phyloP scores from a whole-genome alignment of 2,329 filamentous ascomycete species.

The Acarospora socialis region DNA sequence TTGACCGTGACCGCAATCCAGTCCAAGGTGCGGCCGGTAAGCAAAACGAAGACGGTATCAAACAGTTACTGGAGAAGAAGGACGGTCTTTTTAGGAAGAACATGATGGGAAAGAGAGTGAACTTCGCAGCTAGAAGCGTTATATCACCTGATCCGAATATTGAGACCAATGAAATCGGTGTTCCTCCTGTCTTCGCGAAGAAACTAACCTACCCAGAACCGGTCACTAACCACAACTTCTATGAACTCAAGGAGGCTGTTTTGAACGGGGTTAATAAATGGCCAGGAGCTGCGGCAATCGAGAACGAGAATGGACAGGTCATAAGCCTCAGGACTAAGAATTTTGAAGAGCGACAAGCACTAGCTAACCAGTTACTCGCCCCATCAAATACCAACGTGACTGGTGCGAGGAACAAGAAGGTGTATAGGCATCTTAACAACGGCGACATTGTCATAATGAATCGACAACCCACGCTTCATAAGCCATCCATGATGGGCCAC shows the following conservation, averaged over 20 bases:
- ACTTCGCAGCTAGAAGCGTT: slow-evolving; percentile 92
- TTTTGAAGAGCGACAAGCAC: slow-evolving; percentile 68
- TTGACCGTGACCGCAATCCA: slow-evolving; percentile 79
- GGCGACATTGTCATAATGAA: slow-evolving; percentile 99
- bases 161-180: slow-evolving; percentile 96
- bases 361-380: slow-evolving; percentile 86
- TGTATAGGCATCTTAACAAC: slow-evolving; percentile 88
- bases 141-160: slow-evolving; percentile 98
- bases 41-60: slow-evolving; percentile 82
- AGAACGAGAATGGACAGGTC: slow-evolving; percentile 88
- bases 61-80: slow-evolving; percentile 96
- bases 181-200: slow-evolving; percentile 92
- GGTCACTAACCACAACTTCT: slow-evolving; percentile 93
- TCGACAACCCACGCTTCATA: slow-evolving; percentile 91
- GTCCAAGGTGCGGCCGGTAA: slow-evolving; percentile 63
- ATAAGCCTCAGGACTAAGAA: slow-evolving; percentile 79
- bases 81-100: slow-evolving; percentile 97
- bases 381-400: slow-evolving; percentile 62
- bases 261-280: slow-evolving; percentile 89
- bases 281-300: slow-evolving; percentile 86
- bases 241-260: slow-evolving; percentile 88
- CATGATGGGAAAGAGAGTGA: slow-evolving; percentile 99
- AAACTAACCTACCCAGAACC: slow-evolving; percentile 95
- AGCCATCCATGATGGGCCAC: slow-evolving; percentile 98
- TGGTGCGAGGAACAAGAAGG: slow-evolving; percentile 81